Evolutionary conservation across 2,329 filamentous ascomycete genomes (phyloP).

Genomic region (Monosporascus sp.): DNA sequence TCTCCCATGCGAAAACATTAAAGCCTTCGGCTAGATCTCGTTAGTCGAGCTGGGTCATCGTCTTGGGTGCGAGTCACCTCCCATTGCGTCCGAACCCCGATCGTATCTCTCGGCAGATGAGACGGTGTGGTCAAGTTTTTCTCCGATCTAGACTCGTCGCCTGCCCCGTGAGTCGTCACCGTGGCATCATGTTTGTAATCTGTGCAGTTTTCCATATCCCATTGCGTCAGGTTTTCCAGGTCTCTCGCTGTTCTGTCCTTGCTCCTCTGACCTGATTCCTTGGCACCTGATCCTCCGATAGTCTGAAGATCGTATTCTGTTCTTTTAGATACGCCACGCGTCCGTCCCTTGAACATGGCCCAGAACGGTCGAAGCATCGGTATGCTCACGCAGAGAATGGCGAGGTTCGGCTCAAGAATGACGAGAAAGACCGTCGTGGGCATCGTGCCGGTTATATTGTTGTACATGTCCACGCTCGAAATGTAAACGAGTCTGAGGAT

Average conservation of each 20-base stretch:
- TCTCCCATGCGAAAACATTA: no score
- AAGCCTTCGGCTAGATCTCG: neutral
- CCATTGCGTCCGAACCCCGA: constrained; percentile 16
- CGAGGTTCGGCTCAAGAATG: constrained; percentile 34
- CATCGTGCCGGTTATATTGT: constrained; percentile 35
- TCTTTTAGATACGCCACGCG: constrained; percentile 23
- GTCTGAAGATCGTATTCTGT: constrained; percentile 17
- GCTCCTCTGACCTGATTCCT: constrained; percentile 3
- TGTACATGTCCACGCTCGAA: constrained; percentile 29
- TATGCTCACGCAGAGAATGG: constrained; percentile 36
- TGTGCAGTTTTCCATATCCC: constrained; percentile 17
- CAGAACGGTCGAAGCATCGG: constrained; percentile 36
- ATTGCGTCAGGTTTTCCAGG: constrained; percentile 8
- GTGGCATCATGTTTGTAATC: constrained; percentile 5
- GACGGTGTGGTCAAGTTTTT: constrained; percentile 11
- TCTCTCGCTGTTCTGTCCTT: constrained; percentile 1
- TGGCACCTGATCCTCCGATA: constrained; percentile 6
- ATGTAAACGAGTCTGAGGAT: constrained; percentile 34
- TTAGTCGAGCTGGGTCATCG: constrained; percentile 1
- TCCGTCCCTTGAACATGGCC: constrained; percentile 25
- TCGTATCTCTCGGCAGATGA: constrained; percentile 4
- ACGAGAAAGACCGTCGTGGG: constrained; percentile 34
- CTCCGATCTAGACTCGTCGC: constrained; percentile 19
- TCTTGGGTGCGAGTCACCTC: constrained; percentile 5
- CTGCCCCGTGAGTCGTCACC: constrained; percentile 4